phyloP scores from a whole-genome alignment of 352 stramenopile genomes.

The Phytopythium cucurbitacearum region DNA sequence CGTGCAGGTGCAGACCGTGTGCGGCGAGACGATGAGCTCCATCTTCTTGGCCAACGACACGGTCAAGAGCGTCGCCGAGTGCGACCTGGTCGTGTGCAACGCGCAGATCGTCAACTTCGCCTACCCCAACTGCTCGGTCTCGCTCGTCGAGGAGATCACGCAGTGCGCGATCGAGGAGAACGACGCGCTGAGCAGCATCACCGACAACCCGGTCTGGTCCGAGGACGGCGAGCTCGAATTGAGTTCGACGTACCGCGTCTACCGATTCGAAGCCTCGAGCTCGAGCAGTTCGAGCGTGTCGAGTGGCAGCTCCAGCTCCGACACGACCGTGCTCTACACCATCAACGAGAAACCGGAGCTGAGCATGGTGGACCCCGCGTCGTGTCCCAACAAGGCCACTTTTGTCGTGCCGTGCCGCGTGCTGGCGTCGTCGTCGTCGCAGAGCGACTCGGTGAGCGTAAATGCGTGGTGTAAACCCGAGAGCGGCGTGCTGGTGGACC shows the following conservation, averaged over 20 bases:
- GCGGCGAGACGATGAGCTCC: slow-evolving; percentile 4
- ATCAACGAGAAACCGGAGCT: slow-evolving; percentile 10
- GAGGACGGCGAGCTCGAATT: slow-evolving; percentile 2
- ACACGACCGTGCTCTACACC: slow-evolving; percentile 1
- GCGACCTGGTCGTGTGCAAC: slow-evolving; percentile 3
- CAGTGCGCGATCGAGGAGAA: slow-evolving; percentile 4
- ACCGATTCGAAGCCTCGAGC: slow-evolving; percentile 1
- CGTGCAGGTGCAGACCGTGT: slow-evolving; percentile 9
- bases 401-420: slow-evolving; percentile 13
- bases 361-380: not conserved
- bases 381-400: slow-evolving; percentile 8
- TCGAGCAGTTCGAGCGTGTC: not conserved
- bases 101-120: slow-evolving; percentile 5
- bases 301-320: not conserved
- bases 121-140: slow-evolving; percentile 1
- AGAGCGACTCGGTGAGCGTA: not conserved
- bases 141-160: not conserved
- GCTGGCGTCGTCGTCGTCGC: not conserved
- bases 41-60: slow-evolving; percentile 5
- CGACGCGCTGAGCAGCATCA: not conserved
- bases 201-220: slow-evolving; percentile 2
- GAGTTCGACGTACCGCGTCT: not conserved
- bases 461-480: slow-evolving; percentile 2
- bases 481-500: slow-evolving; percentile 3
- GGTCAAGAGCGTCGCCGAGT: not conserved